These are phyloP conservation scores for Prototheca cutis DNA, from an alignment of 163 green algal genomes.

Conservation along the genomic window DNA sequence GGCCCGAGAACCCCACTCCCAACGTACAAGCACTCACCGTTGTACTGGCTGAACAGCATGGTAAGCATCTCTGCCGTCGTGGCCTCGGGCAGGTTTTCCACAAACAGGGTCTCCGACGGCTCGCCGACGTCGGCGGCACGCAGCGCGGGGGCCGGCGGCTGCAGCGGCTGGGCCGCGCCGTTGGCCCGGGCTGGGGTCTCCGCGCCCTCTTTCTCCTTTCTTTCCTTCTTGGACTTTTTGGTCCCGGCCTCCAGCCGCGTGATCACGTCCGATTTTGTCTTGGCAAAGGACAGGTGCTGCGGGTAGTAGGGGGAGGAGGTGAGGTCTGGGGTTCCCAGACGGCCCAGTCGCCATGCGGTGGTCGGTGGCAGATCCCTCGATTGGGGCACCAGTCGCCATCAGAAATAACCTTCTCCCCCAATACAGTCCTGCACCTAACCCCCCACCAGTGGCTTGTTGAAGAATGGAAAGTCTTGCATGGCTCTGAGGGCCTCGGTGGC, in stretches of 20 bases:
- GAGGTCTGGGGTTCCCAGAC: too few relatives aligned
- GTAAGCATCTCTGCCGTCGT: constrained; percentile 80
- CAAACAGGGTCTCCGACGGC: constrained; percentile 91
- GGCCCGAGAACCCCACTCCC: too few relatives aligned
- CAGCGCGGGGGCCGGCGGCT: constrained; percentile 4
- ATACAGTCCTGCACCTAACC: too few relatives aligned
- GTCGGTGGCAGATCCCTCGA: too few relatives aligned
- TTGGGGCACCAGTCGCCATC: too few relatives aligned
- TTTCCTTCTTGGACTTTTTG: constrained; percentile 10
- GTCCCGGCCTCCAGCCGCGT: neutral
- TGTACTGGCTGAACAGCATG: constrained; percentile 95
- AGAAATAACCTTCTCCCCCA: too few relatives aligned
- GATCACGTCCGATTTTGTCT: constrained; percentile 1
- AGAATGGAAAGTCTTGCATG: constrained; percentile 98
- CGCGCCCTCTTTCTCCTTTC: constrained; percentile 8
- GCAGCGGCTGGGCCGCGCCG: constrained; percentile 1
- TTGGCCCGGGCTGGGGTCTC: neutral
- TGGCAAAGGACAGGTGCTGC: constrained; percentile 15
- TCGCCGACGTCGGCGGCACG: constrained; percentile 21
- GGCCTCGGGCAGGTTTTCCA: constrained; percentile 81
- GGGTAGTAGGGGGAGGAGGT: too few relatives aligned
- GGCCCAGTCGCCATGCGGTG: too few relatives aligned
- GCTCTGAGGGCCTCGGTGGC: constrained; percentile 79
- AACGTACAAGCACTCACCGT: constrained; percentile 21
- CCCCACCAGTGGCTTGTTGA: constrained; percentile 82